Base-by-base conservation (phyloP, 2,329 filamentous ascomycete species). In the Xylariaceae sp. region DNA sequence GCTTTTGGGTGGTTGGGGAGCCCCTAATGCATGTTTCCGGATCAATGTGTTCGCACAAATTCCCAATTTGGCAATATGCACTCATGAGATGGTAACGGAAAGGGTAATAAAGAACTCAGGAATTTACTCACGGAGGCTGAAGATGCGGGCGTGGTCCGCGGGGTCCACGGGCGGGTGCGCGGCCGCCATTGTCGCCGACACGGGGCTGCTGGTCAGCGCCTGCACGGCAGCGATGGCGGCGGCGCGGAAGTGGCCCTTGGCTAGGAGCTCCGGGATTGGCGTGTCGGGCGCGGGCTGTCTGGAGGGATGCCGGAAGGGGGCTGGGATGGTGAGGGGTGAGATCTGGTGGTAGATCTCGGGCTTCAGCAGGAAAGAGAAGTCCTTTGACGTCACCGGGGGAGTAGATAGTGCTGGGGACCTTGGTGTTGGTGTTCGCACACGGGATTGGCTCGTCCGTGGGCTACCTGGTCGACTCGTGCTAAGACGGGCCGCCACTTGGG, bases 321-420 rank as follows among this genome's bases (percentile, higher is more conserved):
- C 67, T 0, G 86, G 84, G 12, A 87, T 73, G 59, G 81, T 79
- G 44, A 85, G 80, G 16, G 82, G 82, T 0, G 89, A 87, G 20
- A 97, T 79, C 1, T 89, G 86, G 70, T 96, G 93, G 77, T 93
- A 97, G 53, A 93, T 88, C 61, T 91, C 85, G 2, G 90, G 87
- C 19, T 88, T 85, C 10, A 95, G 83, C 44, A 97, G 85, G 71
- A 89, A 93, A 18, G 87, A 85, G 64, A 96, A 89, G 75, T 96
- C 89, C 67, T 90, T 89, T 37, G 77, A 73, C n/a, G 78, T 71
- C 10, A 74, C 66, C 54, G 65, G 70, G 59, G 54, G 68, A 49
- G 77, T 71, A 54, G 75, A 67, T 54, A 67, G 67, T 40, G 64
- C 52, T 1, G 65, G 56, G 4, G 63, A 66, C 44, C 51, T 63